phyloP scores from a whole-genome alignment of 345 rosid species.

The Triadica sebifera region DNA sequence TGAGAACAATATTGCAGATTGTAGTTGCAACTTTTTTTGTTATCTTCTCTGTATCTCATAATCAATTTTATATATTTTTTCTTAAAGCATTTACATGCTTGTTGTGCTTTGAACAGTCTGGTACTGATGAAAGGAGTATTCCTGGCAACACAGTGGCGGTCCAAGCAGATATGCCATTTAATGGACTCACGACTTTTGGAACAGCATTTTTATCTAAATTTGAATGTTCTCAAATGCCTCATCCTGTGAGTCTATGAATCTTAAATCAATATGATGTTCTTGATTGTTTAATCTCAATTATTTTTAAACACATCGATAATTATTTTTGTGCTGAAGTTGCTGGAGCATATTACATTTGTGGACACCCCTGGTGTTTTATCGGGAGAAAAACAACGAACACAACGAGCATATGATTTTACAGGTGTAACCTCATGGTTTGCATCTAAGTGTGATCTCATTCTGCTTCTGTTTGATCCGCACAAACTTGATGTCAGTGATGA shows the following conservation, averaged over 20 bases:
- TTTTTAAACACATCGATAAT: slow-evolving; percentile 14
- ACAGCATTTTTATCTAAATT: slow-evolving; percentile 90
- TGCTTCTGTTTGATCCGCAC: slow-evolving; percentile 95
- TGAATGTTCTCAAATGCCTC: slow-evolving; percentile 98
- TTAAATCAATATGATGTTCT: slow-evolving; percentile 1
- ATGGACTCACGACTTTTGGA: slow-evolving; percentile 89
- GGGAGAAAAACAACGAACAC: slow-evolving; percentile 91
- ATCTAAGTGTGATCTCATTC: slow-evolving; percentile 92
- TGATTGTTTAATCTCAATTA: slow-evolving; percentile 12
- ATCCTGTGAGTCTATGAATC: slow-evolving; percentile 53
- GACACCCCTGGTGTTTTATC: slow-evolving; percentile 97
- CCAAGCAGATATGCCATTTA: slow-evolving; percentile 96
- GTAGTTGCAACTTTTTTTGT: neutral
- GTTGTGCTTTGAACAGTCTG: slow-evolving; percentile 50
- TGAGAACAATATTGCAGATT: neutral
- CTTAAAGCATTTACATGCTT: slow-evolving; percentile 3
- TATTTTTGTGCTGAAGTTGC: slow-evolving; percentile 49
- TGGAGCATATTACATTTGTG: slow-evolving; percentile 85
- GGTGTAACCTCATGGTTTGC: slow-evolving; percentile 99
- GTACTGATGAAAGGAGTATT: slow-evolving; percentile 95
- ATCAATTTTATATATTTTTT: slow-evolving; percentile 6
- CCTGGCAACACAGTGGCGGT: slow-evolving; percentile 95
- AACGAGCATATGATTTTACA: slow-evolving; percentile 83
- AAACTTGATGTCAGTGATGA: slow-evolving; percentile 95
- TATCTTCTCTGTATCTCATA: neutral